A percentile compares a stretch with the other conserved stretches of the same genome.
These are phyloP conservation scores for Pharus latifolius DNA, from an alignment of 176 grass and related monocot species.

Conservation along the genomic window DNA sequence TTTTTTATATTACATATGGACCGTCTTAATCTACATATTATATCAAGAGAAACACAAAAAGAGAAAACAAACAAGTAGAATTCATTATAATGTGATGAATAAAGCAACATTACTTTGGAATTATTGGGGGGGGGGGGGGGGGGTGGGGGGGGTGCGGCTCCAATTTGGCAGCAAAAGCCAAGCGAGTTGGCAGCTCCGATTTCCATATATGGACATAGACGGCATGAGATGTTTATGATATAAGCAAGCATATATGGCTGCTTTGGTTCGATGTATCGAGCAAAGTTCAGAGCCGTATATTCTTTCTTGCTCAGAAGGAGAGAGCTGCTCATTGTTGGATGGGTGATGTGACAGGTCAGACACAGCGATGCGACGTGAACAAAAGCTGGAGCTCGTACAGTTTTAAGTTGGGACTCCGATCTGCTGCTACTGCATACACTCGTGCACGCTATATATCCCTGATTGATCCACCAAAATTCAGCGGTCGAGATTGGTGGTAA, in stretches of 20 bases:
- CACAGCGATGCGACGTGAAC: background rate
- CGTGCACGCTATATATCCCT: constrained; percentile 5
- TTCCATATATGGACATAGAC: background rate
- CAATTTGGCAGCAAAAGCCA: too few relatives aligned
- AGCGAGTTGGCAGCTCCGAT: background rate
- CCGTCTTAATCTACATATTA: too few relatives aligned
- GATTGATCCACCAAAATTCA: background rate
- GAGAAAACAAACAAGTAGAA: too few relatives aligned
- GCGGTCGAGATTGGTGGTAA: too few relatives aligned
- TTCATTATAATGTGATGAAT: too few relatives aligned
- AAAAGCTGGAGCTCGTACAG: background rate
- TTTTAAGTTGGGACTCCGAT: background rate
- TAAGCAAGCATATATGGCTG: background rate
- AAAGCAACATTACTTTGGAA: constrained; percentile 4
- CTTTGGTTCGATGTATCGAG: background rate
- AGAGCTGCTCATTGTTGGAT: too few relatives aligned
- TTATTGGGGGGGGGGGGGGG: too few relatives aligned
- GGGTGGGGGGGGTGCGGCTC: too few relatives aligned
- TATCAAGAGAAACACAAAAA: too few relatives aligned
- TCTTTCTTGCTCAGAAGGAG: too few relatives aligned
- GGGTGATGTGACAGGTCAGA: constrained; percentile 6
- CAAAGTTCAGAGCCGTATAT: background rate
- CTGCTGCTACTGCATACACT: background rate
- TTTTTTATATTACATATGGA: too few relatives aligned
- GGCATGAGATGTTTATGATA: background rate